Evolutionary conservation across 176 grass and related monocot species (phyloP).

Genomic region (Rhynchospora breviuscula): DNA sequence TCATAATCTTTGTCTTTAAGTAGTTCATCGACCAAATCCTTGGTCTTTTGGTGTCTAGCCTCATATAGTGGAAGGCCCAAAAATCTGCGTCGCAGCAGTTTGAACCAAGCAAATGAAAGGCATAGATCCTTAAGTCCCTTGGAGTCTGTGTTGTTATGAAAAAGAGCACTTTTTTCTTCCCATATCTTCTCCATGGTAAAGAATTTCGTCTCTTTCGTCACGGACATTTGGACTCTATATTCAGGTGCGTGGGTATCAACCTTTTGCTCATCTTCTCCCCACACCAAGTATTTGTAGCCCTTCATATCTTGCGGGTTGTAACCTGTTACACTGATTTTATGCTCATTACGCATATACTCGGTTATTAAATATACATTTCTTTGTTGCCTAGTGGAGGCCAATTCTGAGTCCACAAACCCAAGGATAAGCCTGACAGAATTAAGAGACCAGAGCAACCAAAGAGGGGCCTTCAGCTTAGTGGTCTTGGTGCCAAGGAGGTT

Average conservation of each 20-base stretch:
- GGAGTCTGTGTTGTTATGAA: background rate
- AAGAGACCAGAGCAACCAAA: conserved; percentile 8
- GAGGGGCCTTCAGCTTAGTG: background rate
- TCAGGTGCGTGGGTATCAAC: background rate
- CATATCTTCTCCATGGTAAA: conserved; percentile 29
- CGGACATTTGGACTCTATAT: background rate
- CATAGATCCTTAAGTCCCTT: background rate
- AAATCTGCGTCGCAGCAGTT: background rate
- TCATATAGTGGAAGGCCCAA: background rate
- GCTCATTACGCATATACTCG: conserved; percentile 18
- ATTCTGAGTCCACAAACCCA: background rate
- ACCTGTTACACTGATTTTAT: background rate
- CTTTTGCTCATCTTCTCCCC: conserved; percentile 20
- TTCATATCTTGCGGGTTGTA: background rate
- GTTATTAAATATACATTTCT: background rate
- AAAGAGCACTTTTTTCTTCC: background rate
- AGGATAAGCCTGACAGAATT: conserved; percentile 6
- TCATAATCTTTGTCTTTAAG: background rate
- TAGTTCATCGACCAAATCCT: background rate
- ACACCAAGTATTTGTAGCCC: conserved; percentile 25
- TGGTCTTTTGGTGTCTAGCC: background rate
- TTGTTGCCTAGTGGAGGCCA: background rate
- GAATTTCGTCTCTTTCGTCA: background rate
- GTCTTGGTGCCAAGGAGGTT: background rate
- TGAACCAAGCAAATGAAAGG: background rate